phyloP scores from a whole-genome alignment of 768 basidiomycete species.

The Phylloporus arenicola region DNA sequence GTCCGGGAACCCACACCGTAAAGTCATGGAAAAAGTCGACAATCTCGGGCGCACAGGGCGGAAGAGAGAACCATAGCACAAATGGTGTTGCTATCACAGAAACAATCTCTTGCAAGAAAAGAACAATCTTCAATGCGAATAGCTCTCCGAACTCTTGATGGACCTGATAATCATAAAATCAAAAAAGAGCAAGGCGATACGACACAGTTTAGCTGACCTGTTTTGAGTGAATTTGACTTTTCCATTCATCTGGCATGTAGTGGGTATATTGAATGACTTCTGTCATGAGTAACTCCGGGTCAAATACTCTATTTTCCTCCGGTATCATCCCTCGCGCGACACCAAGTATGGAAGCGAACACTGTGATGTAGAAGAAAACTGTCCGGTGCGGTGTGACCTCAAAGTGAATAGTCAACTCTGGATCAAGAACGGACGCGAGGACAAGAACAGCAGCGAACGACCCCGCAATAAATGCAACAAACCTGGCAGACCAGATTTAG shows the following conservation, averaged over 20 bases:
- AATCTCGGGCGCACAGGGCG: constrained; percentile 81
- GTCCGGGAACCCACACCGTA: constrained; percentile 91
- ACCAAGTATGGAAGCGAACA: constrained; percentile 86
- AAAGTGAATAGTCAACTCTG: constrained; percentile 88
- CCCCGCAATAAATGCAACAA: constrained; percentile 92
- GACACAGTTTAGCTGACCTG: constrained; percentile 41
- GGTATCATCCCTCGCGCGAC: constrained; percentile 94
- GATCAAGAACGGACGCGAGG: constrained; percentile 87
- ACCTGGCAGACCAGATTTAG: constrained; percentile 43
- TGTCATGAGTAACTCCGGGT: constrained; percentile 87
- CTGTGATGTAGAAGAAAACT: constrained; percentile 84
- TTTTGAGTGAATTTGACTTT: constrained; percentile 81
- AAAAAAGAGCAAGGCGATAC: neutral
- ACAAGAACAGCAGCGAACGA: constrained; percentile 95
- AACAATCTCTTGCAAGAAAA: constrained; percentile 82
- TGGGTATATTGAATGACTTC: constrained; percentile 93
- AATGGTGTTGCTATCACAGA: constrained; percentile 94
- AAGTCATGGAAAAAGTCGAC: constrained; percentile 99
- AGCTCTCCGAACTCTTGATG: constrained; percentile 89
- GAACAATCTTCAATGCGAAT: constrained; percentile 87
- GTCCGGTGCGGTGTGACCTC: constrained; percentile 93
- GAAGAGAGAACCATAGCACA: constrained; percentile 89
- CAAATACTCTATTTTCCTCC: constrained; percentile 88
- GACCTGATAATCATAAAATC: constrained; percentile 45
- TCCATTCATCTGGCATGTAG: constrained; percentile 95